Evolutionary conservation across 2,329 filamentous ascomycete genomes (phyloP).

Genomic region (Metarhizium brunneum): DNA sequence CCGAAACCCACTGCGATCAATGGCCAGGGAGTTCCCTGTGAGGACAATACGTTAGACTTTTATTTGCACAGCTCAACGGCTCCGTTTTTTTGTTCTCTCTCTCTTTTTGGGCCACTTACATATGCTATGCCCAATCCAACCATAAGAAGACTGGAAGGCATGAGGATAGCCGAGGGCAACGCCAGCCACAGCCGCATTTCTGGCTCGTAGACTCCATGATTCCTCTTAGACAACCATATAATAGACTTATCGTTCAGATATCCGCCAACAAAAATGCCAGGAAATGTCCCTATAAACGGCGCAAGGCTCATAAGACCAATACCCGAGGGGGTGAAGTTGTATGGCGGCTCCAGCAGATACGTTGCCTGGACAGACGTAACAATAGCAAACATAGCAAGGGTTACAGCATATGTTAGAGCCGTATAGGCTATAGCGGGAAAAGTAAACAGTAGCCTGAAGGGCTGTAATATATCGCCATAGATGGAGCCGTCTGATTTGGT

Average conservation of each 20-base stretch:
- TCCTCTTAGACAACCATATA: constrained; percentile 23
- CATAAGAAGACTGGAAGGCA: constrained; percentile 24
- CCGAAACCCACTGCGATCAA: constrained; percentile 17
- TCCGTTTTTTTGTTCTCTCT: neutral
- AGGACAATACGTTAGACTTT: neutral
- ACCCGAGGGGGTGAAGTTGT: constrained; percentile 15
- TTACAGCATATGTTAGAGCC: constrained; percentile 28
- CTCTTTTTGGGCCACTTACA: constrained; percentile 12
- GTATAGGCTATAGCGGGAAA: constrained; percentile 27
- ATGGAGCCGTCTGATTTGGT: constrained; percentile 9
- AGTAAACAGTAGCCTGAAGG: constrained; percentile 7
- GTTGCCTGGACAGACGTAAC: constrained; percentile 8
- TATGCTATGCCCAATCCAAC: constrained; percentile 23
- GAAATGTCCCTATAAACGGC: constrained; percentile 26
- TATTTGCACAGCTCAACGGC: neutral
- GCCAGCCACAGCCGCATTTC: constrained; percentile 29
- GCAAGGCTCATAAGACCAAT: constrained; percentile 18
- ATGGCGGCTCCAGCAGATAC: constrained; percentile 20
- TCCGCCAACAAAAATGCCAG: constrained; percentile 26
- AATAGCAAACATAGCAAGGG: constrained; percentile 26
- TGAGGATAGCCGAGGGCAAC: constrained; percentile 16
- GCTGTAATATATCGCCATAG: constrained; percentile 8
- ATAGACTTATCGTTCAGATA: constrained; percentile 28
- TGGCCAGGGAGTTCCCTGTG: constrained; percentile 29
- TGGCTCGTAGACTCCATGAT: constrained; percentile 30